Base-by-base conservation (phyloP, 2,329 filamentous ascomycete genomes). In the Lithohypha guttulata region DNA sequence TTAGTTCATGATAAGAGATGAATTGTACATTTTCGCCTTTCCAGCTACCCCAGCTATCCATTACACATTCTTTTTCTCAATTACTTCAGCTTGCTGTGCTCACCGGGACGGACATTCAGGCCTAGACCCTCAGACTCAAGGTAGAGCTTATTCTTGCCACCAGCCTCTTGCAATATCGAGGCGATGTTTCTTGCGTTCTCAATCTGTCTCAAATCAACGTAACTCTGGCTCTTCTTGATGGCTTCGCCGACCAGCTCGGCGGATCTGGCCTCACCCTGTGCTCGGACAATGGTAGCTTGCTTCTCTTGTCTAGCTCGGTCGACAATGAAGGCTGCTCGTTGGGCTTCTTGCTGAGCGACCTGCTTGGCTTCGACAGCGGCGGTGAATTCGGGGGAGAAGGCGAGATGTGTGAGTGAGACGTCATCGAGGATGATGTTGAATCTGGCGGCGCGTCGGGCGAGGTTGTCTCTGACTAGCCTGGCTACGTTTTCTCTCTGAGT, bases 281-380 rank as follows among this genome's bases (percentile, higher is more conserved):
- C 91, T 66, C 86, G 85, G 59, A 98, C 91, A 41, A 98, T 86
- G 70, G 87, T 95, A 54, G 91, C 91, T 68, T 98, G 91, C 73
- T 98, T 98, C 75, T 98, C 91, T 67, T 98, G 91, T 52, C 91
- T 81, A 39, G 91, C 91, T 70, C 96, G 95, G 78, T 98, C 91
- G 51, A 98, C 91, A 37, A 98, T 73, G 68, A 98, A 98, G 45
- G 91, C 91, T 22, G 91, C 91, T 49, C 91, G 79, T 66, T 98
- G 91, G 22, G 91, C 91, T 62, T 98, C 91, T 69, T 98, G 91
- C 55, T 80, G 76, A 17, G 76, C 76, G 41, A 80, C 76, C 58
- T 80, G 76, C 60, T 80, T 80, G 55, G 76, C 75, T 62, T 79
- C 76, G 52, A 80, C 76, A 18, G 76, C 76, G 42, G 76, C 76